These are phyloP conservation scores for Glutinoglossum americanum DNA, from an alignment of 495 filamentous ascomycete genomes.

Conservation along the genomic window DNA sequence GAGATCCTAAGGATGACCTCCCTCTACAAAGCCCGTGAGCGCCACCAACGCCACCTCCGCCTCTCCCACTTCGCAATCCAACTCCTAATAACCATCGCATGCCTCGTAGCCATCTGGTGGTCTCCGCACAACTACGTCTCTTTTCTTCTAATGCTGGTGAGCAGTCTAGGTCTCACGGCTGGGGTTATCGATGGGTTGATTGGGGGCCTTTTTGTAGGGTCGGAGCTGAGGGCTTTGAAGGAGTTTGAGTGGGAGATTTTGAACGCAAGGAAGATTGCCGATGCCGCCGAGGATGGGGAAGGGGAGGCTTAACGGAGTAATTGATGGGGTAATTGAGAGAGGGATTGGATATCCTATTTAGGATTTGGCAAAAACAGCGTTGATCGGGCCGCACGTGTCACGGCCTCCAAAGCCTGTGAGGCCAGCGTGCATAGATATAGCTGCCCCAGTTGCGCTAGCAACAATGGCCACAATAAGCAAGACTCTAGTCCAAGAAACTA, in stretches of 20 bases:
- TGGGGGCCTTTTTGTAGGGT: conserved; percentile 64
- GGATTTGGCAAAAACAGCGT: too few relatives aligned
- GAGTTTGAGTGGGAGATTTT: conserved; percentile 90
- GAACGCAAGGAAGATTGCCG: conserved; percentile 26
- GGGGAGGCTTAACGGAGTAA: too few relatives aligned
- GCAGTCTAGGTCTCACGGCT: conserved; percentile 49
- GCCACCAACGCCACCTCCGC: conserved; percentile 44
- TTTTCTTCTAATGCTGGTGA: conserved; percentile 61
- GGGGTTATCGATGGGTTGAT: conserved; percentile 71
- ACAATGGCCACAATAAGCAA: too few relatives aligned
- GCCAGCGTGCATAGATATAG: too few relatives aligned
- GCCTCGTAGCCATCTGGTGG: conserved; percentile 72
- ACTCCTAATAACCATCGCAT: conserved; percentile 41
- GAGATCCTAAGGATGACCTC: conserved; percentile 45
- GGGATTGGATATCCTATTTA: too few relatives aligned
- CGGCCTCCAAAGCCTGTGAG: too few relatives aligned
- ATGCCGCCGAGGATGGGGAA: too few relatives aligned
- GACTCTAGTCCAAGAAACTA: too few relatives aligned
- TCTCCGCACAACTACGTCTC: conserved; percentile 47
- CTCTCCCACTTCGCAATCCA: conserved; percentile 50
- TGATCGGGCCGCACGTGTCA: too few relatives aligned
- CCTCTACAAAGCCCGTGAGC: conserved; percentile 45
- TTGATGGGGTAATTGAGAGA: too few relatives aligned
- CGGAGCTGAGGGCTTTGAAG: conserved; percentile 62
- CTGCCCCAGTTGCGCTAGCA: too few relatives aligned